These are phyloP conservation scores for Oryza glumipatula DNA, from an alignment of 176 grass and related monocot species.

Conservation along the genomic window DNA sequence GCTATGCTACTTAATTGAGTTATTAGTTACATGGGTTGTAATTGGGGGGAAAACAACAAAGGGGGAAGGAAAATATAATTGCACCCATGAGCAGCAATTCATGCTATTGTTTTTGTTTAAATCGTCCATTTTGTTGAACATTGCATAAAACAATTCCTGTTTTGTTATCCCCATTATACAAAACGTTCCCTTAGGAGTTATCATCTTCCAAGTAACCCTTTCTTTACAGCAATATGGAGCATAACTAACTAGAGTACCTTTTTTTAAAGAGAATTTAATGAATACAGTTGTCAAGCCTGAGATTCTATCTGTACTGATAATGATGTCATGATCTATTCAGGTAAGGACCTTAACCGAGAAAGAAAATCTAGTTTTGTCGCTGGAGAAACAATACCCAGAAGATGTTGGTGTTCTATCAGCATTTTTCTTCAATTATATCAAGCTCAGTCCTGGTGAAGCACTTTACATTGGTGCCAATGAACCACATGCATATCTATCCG, in stretches of 20 bases:
- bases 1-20: conserved; percentile 6
- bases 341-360: conserved; percentile 79
- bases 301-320: not conserved
- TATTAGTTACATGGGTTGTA: not conserved
- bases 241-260: not conserved
- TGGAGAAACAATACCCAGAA: conserved; percentile 70
- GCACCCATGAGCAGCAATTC: not conserved
- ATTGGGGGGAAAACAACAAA: not conserved
- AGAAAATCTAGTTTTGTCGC: conserved; percentile 64
- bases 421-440: conserved; percentile 85
- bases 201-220: not conserved
- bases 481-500: conserved; percentile 86
- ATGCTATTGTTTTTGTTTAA: not conserved
- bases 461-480: conserved; percentile 84
- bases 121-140: not conserved
- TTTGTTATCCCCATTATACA: not conserved
- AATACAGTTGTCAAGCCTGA: not conserved
- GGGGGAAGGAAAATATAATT: not conserved
- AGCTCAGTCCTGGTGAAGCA: conserved; percentile 83
- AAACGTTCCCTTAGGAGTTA: not conserved
- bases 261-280: conserved; percentile 4
- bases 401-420: conserved; percentile 85
- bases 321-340: conserved; percentile 39
- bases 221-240: not conserved
- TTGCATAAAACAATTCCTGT: not conserved